These are phyloP conservation scores for Komagataea norvegica DNA, from an alignment of 1,139 yeast species.

Conservation along the genomic window DNA sequence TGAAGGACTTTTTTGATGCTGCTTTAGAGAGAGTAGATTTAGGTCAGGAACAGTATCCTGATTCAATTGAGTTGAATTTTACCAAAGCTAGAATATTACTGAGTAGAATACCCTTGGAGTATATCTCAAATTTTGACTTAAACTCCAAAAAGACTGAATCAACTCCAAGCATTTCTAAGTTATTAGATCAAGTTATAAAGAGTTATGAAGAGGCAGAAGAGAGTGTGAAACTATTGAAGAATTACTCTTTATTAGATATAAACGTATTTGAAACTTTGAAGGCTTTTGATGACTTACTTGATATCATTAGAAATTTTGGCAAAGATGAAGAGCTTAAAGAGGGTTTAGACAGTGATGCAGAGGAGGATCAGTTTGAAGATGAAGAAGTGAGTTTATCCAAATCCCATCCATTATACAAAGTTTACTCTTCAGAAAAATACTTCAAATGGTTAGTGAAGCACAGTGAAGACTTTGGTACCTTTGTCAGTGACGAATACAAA, in stretches of 20 bases:
- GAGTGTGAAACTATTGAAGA: slow-evolving; percentile 29
- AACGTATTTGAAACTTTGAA: slow-evolving; percentile 48
- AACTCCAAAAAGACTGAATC: slow-evolving; percentile 33
- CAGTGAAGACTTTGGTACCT: slow-evolving; percentile 37
- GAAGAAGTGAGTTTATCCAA: slow-evolving; percentile 38
- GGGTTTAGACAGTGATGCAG: slow-evolving; percentile 47
- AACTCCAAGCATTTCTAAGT: slow-evolving; percentile 31
- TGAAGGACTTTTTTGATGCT: slow-evolving; percentile 57
- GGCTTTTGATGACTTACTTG: slow-evolving; percentile 59
- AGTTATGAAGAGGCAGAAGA: slow-evolving; percentile 44
- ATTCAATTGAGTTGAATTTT: slow-evolving; percentile 43
- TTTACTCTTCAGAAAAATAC: slow-evolving; percentile 30
- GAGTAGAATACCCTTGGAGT: slow-evolving; percentile 54
- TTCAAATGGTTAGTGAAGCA: slow-evolving; percentile 57
- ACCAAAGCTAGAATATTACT: slow-evolving; percentile 53
- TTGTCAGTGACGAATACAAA: slow-evolving; percentile 18
- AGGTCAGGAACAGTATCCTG: slow-evolving; percentile 51
- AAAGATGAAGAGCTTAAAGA: slow-evolving; percentile 40
- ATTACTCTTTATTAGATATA: slow-evolving; percentile 32
- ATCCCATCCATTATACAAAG: slow-evolving; percentile 51
- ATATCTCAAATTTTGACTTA: slow-evolving; percentile 44
- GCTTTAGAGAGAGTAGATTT: slow-evolving; percentile 64
- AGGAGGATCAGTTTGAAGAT: slow-evolving; percentile 35
- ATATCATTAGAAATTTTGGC: slow-evolving; percentile 63
- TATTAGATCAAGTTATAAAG: slow-evolving; percentile 38